phyloP scores from a whole-genome alignment of 2,329 filamentous ascomycete species.

The Teratosphaeria gauchensis region DNA sequence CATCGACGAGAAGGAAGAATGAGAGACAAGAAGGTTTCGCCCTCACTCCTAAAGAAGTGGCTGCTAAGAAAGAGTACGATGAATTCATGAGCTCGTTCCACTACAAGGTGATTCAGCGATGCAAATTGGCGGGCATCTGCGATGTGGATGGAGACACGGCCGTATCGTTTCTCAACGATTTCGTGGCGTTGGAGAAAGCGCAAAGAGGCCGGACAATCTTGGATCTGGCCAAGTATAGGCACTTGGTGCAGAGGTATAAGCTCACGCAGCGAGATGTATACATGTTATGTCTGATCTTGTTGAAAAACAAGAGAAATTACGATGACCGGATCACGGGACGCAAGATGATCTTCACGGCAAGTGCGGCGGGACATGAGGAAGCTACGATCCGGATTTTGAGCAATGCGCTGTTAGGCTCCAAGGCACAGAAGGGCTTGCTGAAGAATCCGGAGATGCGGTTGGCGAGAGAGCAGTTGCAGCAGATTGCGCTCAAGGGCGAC shows the following conservation, averaged over 20 bases:
- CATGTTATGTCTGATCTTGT: constrained; percentile 4
- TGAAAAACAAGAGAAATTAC: neutral
- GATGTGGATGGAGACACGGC: neutral
- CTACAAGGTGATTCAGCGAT: neutral
- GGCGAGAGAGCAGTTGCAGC: constrained; percentile 12
- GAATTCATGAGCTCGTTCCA: neutral
- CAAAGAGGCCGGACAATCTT: neutral
- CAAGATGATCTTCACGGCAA: constrained; percentile 15
- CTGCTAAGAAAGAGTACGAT: neutral
- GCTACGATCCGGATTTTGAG: constrained; percentile 17
- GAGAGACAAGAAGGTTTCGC: neutral
- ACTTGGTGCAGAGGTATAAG: constrained; percentile 1
- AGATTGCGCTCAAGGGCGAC: constrained; percentile 12
- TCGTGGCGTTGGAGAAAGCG: neutral
- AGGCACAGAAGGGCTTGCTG: constrained; percentile 9
- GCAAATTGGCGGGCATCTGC: neutral
- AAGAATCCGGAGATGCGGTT: constrained; percentile 8
- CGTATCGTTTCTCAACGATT: constrained; percentile 3
- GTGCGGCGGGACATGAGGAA: constrained; percentile 13
- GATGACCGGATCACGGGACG: constrained; percentile 9
- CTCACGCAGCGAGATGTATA: constrained; percentile 4
- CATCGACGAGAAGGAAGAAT: constrained; percentile 3
- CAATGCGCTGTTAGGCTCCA: constrained; percentile 10
- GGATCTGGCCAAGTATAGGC: constrained; percentile 2
- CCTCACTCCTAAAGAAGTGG: neutral